Percentiles rank a stretch among this genome's conserved stretches.
These are phyloP conservation scores for Flaveria trinervia DNA, from an alignment of 129 eudicot genomes.

Conservation along the genomic window DNA sequence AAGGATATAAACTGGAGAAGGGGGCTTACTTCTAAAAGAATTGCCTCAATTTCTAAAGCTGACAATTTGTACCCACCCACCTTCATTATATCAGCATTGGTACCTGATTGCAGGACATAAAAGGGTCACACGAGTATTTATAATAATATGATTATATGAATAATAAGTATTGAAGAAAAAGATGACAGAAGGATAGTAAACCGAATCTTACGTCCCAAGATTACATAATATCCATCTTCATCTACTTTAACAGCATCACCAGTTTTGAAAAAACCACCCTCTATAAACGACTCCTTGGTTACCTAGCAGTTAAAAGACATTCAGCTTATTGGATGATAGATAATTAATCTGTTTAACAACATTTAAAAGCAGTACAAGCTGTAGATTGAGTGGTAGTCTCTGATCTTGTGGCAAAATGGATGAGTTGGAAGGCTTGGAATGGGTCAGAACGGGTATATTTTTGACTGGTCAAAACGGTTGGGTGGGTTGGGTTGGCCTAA, in stretches of 20 bases:
- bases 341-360: not conserved
- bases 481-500: not conserved
- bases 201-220: constrained; percentile 84
- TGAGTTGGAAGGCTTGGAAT: not conserved
- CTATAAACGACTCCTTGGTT: constrained; percentile 78
- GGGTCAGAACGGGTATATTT: not conserved
- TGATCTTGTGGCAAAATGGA: not conserved
- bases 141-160: not conserved
- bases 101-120: constrained; percentile 53
- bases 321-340: not conserved
- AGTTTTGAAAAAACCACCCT: constrained; percentile 84
- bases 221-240: constrained; percentile 93
- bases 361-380: not conserved
- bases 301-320: constrained; percentile 48
- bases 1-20: not conserved
- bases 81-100: constrained; percentile 97
- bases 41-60: constrained; percentile 95
- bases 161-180: not conserved
- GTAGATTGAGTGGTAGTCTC: not conserved
- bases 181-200: constrained; percentile 1
- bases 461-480: not conserved
- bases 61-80: constrained; percentile 98
- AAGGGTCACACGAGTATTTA: not conserved
- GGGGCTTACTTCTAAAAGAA: constrained; percentile 72
- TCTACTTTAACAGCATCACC: constrained; percentile 92